phyloP scores from a whole-genome alignment of 2,329 filamentous ascomycete genomes.

The Aspergillus neoniger region DNA sequence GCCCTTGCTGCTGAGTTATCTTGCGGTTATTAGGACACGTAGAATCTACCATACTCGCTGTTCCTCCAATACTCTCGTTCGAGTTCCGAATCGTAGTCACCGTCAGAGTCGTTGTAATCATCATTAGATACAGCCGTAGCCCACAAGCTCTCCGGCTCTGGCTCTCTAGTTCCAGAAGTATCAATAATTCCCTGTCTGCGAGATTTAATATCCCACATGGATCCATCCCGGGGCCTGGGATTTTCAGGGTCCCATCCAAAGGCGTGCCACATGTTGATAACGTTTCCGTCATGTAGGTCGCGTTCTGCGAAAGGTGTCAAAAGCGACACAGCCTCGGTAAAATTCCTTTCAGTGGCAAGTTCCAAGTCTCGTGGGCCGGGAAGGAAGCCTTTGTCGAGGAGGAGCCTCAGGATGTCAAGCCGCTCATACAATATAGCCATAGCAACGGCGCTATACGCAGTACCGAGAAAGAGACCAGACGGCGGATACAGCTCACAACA shows the following conservation, averaged over 20 bases:
- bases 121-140: no score
- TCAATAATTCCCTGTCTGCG: background rate
- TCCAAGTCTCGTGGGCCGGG: background rate
- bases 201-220: background rate
- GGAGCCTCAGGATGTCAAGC: slow-evolving; percentile 7
- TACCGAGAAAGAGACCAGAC: background rate
- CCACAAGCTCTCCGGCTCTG: background rate
- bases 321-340: background rate
- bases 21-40: no score
- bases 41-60: no score
- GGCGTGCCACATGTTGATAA: background rate
- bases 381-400: slow-evolving; percentile 4
- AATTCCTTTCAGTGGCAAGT: background rate
- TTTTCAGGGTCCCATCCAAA: no score
- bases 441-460: background rate
- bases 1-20: no score
- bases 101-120: no score
- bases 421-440: slow-evolving; percentile 1
- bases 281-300: background rate
- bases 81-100: no score
- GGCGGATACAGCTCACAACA: background rate
- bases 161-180: background rate
- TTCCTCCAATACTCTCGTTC: no score
- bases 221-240: no score
- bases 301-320: background rate